Base-by-base conservation (phyloP, 495 filamentous ascomycete genomes). In the Penicillium coffeae region DNA sequence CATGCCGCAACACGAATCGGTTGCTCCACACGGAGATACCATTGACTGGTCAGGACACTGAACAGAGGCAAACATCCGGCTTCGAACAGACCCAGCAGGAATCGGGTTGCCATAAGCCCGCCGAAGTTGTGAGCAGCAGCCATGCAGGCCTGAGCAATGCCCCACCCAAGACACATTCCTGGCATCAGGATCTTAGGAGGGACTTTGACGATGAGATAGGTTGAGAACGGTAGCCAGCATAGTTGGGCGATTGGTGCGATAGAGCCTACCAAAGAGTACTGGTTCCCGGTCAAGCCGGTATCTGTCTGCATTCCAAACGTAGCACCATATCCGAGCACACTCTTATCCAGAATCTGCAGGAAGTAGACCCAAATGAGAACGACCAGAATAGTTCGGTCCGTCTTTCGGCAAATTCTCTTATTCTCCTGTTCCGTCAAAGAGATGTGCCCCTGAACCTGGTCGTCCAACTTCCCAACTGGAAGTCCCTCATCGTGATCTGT, bases 331-430 rank as follows among this genome's bases (percentile, higher is more conserved):
- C 81, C 82, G 0, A 86, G 74, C 2, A 83, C 77, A 1, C 77
- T 65, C 59, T 85, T 87, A 68, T 87, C 82, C 3, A 86, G 70
- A 43, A 85, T 84, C 61, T 82, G 70, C n/a, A 69, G 52, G 37
- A 86, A 84, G 52, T 85, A 85, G 8, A 84, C 80, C 83, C 82
- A 85, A 16, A 78, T 65, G 2, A 85, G 66, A 35, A 86, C 72
- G 9, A 70, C 38, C 2, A 86, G 66, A 40, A 86, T 84, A 19
- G 68, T 68, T 19, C 61, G 62, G 62, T 86, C 83, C 0, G 79
- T 85, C 59, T 84, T 85, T n/a, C 68, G 71, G 12, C 70, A 69
- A 50, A 85, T 84, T 5, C 77, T 76, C 40, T 72, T 68, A 53
- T 62, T 75, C 48, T 79, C 75, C 54, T 74, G 70, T 8, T 78